Conservation (phyloP, 331 rosid species). For the Malus hybrid region DNA sequence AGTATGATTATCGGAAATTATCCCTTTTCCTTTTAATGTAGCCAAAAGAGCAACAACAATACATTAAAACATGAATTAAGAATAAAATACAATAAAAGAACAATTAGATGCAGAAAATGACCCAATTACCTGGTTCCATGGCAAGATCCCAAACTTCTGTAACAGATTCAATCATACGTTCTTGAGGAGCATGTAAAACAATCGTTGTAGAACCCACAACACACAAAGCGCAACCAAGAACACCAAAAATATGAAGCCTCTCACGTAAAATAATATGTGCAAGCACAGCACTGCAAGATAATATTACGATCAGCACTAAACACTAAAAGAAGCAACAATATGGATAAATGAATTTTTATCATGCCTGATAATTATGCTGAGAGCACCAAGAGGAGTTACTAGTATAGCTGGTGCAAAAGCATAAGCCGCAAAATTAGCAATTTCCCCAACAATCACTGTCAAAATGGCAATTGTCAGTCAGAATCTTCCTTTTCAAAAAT, state of each 20-base stretch:
- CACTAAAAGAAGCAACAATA: conserved; percentile 16
- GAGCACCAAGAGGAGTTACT: conserved; percentile 98
- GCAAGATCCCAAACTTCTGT: conserved; percentile 94
- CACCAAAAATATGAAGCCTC: conserved; percentile 76
- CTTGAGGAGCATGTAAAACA: conserved; percentile 97
- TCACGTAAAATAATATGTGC: conserved; percentile 89
- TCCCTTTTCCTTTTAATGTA: not conserved
- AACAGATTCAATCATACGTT: conserved; percentile 80
- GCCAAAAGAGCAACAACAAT: not conserved
- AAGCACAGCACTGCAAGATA: conserved; percentile 87
- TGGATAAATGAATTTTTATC: conserved; percentile 18
- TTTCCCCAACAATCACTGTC: conserved; percentile 96
- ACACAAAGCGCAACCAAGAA: conserved; percentile 89
- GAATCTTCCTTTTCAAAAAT: conserved; percentile 5
- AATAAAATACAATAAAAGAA: conserved; percentile 3
- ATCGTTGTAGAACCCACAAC: conserved; percentile 98
- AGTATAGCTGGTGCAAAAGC: conserved; percentile 97
- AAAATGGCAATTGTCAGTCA: conserved; percentile 28
- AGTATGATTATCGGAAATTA: no score
- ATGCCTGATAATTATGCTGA: conserved; percentile 97
- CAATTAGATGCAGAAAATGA: not conserved
- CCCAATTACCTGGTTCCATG: conserved; percentile 84
- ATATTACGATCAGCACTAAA: conserved; percentile 32
- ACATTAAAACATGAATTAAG: not conserved
- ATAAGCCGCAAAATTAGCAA: conserved; percentile 95